Base-by-base conservation (phyloP, 192 early-diverging fungal species). In the Glomus cerebriforme region DNA sequence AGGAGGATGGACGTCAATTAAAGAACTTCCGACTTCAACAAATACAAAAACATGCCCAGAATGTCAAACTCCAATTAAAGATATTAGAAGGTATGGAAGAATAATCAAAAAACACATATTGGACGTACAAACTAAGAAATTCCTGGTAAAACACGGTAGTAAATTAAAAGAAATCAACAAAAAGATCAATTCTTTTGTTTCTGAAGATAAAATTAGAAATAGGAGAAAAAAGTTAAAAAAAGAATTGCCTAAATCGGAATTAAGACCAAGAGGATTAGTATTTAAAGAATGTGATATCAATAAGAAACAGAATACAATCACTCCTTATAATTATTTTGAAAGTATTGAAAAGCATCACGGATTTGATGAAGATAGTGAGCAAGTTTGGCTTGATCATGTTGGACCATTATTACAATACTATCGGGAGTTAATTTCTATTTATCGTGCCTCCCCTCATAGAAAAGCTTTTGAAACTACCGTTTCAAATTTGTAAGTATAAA, bases 101-200 rank as follows among this genome's bases (percentile, higher is more conserved):
- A n/a, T n/a, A n/a, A n/a, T n/a, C n/a, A n/a, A n/a, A n/a, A n/a
- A 77, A 37, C 1, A 5, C 31, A 63, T 29, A 7, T 34, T 77
- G 27, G 60, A 77, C 32, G 32, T 77, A 9, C 76, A 77, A 67
- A 77, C 43, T 3, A 77, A 49, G 60, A 77, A 77, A 31, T 77
- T 77, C 54, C 54, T 77, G 15, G 7, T 3, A 32, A 54, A 66
- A 47, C 49, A 67, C 8, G 47, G 54, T 19, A 1, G 7, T 6
- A 19, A 32, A 19, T 66, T 77, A 43, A 37, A 67, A 15, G 17
- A 12, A 15, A 24, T 32, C 5, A 47, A 19, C 1, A n/a, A 67
- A 4, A 26, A 27, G 27, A 15, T 66, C 3, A 26, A 31, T 3
- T 49, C 29, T 22, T 17, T 6, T 49, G 66, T n/a, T n/a, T n/a